Conservation (phyloP, 2,329 filamentous ascomycete species). For the Monosporascus sp. region DNA sequence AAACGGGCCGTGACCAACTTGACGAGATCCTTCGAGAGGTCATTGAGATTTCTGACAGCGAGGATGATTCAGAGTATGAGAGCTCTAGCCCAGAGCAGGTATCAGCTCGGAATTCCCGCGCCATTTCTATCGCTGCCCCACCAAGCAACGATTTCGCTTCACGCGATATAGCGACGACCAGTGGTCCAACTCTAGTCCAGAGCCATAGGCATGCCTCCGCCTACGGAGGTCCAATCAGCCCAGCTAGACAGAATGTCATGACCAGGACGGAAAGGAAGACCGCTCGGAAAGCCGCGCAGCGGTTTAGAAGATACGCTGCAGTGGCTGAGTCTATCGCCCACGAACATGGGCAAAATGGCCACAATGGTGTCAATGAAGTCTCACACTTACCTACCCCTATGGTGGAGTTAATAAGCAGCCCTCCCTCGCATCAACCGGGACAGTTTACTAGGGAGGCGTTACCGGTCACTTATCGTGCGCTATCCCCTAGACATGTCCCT, state of each 20-base stretch:
- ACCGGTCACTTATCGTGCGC: slow-evolving; percentile 6
- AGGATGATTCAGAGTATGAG: slow-evolving; percentile 36
- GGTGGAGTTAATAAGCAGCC: slow-evolving; percentile 15
- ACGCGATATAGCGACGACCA: neutral
- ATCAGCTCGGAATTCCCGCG: slow-evolving; percentile 5
- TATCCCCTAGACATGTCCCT: slow-evolving; percentile 7
- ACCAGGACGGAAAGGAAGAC: slow-evolving; percentile 20
- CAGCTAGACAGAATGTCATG: slow-evolving; percentile 15
- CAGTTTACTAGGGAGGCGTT: slow-evolving; percentile 10
- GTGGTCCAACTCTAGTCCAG: slow-evolving; percentile 1
- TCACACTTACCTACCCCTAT: slow-evolving; percentile 9
- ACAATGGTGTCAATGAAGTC: slow-evolving; percentile 10
- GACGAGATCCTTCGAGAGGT: slow-evolving; percentile 63
- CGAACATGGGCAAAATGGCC: slow-evolving; percentile 9
- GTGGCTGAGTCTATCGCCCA: slow-evolving; percentile 25
- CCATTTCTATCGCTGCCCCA: slow-evolving; percentile 5
- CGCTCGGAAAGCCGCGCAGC: slow-evolving; percentile 23
- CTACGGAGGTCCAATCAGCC: slow-evolving; percentile 9
- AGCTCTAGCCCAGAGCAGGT: slow-evolving; percentile 14
- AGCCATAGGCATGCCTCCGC: slow-evolving; percentile 10
- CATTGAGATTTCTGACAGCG: slow-evolving; percentile 59
- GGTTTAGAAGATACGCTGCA: slow-evolving; percentile 29
- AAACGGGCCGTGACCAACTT: slow-evolving; percentile 61
- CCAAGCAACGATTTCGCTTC: slow-evolving; percentile 5
- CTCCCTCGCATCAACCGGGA: slow-evolving; percentile 8